Evolutionary conservation across 1,284 basidiomycete species (phyloP), one percentile per base, ranked within the genome.

Genomic region (Ganoderma resinaceum): DNA sequence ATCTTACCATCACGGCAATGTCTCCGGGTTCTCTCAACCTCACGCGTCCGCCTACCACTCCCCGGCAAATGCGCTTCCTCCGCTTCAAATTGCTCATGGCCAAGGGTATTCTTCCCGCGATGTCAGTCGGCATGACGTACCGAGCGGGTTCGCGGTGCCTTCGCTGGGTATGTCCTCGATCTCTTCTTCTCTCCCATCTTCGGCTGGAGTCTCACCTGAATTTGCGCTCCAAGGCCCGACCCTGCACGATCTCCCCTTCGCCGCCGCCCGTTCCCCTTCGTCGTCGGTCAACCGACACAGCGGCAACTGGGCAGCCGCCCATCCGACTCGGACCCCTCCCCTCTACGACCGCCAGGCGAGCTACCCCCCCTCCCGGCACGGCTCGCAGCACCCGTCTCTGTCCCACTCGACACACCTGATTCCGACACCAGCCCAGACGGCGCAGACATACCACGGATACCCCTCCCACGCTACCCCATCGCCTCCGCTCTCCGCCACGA

Each of bases 381-480:
- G 61, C 40, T 53, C 64, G 23, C 70, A 63, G 42, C 69, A 71
- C 65, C 74, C 68, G 1, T 73, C 74, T 18, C 66, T 70, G 55
- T 68, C 68, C 63, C 72, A 72, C 55, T 69, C 70, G 43, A 73
- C 71, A 6, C 72, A 70, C 38, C 74, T 74, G 57, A 69, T 75
- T 62, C 72, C 74, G 55, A 76, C 74, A 4, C 76, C 76, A 3
- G 73, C 76, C 35, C 75, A 73, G 68, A 71, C 72, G 52, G 71
- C 70, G 35, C 73, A 71, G 62, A 61, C 66, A 42, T 73, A 68
- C 68, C 71, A 73, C 60, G 63, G 64, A 64, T 70, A 70, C 69
- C 40, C 59, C 14, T 7, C 55, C n/a, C 14, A 62, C 33, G 6
- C 43, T 40, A 68, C 69, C 67, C 63, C 71, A 43, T 68, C 66